Percentiles rank a stretch among this genome's conserved stretches.
phyloP scores from a whole-genome alignment of 805 yeast genomes.

The Nakazawaea anatomiae region DNA sequence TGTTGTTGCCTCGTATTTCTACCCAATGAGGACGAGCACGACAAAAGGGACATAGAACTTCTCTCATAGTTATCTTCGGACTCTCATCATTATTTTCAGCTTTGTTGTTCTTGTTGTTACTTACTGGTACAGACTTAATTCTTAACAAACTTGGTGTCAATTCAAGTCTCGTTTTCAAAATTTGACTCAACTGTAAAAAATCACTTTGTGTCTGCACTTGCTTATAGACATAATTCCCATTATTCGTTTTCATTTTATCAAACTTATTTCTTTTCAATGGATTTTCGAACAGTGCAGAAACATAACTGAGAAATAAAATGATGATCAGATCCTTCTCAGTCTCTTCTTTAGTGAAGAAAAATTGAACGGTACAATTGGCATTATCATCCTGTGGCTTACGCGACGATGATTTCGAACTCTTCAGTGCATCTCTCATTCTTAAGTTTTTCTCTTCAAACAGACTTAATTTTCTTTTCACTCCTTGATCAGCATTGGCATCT shows the following conservation, averaged over 20 bases:
- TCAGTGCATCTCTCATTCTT: too few species aligned
- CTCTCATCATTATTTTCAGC: background rate
- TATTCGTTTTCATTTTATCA: background rate
- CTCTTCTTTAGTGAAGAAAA: background rate
- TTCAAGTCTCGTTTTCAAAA: background rate
- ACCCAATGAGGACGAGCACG: background rate
- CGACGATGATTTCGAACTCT: too few species aligned
- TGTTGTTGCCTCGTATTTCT: background rate
- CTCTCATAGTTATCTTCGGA: too few species aligned
- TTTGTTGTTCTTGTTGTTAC: background rate
- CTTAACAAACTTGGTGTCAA: background rate
- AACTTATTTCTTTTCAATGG: background rate
- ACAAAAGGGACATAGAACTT: background rate
- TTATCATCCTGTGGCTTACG: too few species aligned
- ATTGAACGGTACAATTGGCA: too few species aligned
- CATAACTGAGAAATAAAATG: background rate
- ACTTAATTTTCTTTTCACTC: too few species aligned
- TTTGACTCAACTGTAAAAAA: conserved; percentile 5
- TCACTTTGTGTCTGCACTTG: conserved; percentile 5
- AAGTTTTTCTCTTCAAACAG: too few species aligned
- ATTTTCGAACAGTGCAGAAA: background rate
- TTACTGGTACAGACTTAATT: too few species aligned
- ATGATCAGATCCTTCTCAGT: background rate
- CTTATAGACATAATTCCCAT: too few species aligned
- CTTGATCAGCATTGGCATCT: background rate